A percentile compares a stretch with the other conserved stretches of the same genome.
These are phyloP conservation scores for Xylogone sp. DNA, from an alignment of 2,329 filamentous ascomycete genomes.

Conservation along the genomic window DNA sequence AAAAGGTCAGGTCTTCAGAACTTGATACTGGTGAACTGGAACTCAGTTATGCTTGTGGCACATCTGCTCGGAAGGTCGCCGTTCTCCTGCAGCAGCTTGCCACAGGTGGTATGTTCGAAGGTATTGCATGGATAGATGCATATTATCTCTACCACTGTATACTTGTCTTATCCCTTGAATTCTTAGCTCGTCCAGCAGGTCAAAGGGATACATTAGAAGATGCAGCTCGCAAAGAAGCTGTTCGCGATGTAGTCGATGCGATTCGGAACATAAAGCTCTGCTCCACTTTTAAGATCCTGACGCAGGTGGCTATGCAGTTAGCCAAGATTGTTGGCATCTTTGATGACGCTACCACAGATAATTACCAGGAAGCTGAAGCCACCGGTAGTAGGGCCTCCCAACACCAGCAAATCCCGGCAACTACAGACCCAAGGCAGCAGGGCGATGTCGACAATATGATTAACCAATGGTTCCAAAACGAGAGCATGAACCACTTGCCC, in stretches of 20 bases:
- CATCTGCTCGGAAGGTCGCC: constrained; percentile 17
- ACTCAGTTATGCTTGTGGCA: constrained; percentile 20
- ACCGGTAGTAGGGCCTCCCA: not conserved
- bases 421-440: constrained; percentile 8
- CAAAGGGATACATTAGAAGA: constrained; percentile 24
- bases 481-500: constrained; percentile 15
- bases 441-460: constrained; percentile 8
- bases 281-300: constrained; percentile 23
- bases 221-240: constrained; percentile 17
- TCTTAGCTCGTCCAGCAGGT: constrained; percentile 23
- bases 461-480: constrained; percentile 22
- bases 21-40: constrained; percentile 21
- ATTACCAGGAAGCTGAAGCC: not conserved
- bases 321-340: constrained; percentile 27
- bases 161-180: constrained; percentile 25
- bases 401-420: constrained; percentile 1
- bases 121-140: constrained; percentile 23
- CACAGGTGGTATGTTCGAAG: constrained; percentile 19
- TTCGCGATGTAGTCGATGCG: constrained; percentile 21
- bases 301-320: constrained; percentile 23
- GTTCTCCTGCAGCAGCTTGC: constrained; percentile 20
- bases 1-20: constrained; percentile 20
- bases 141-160: constrained; percentile 27
- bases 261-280: constrained; percentile 22
- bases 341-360: constrained; percentile 8